Conservation (phyloP, 306 rosid genomes). For the Cicer chorassanicum region DNA sequence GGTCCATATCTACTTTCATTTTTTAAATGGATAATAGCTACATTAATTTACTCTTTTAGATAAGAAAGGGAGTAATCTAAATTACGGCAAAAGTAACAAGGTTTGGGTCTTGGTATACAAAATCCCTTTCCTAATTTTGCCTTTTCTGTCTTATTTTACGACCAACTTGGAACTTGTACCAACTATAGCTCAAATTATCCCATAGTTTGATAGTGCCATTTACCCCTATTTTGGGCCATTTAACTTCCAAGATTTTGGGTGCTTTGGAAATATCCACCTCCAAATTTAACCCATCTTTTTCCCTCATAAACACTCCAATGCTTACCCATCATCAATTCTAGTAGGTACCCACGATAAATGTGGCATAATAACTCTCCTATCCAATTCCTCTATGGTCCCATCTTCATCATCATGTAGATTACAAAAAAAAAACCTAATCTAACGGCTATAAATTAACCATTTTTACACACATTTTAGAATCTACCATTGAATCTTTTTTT, state of each 20-base stretch:
- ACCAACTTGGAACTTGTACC: slow-evolving; percentile 40
- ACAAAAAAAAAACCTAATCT: neutral
- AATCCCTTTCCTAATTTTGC: slow-evolving; percentile 41
- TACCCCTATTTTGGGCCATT: slow-evolving; percentile 42
- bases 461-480: neutral
- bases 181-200: slow-evolving; percentile 29
- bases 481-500: slow-evolving; percentile 6
- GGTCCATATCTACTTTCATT: slow-evolving; percentile 21
- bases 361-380: slow-evolving; percentile 50
- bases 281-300: slow-evolving; percentile 11
- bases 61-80: slow-evolving; percentile 31
- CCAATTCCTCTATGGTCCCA: slow-evolving; percentile 38
- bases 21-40: neutral
- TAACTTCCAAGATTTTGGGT: slow-evolving; percentile 48
- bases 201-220: neutral
- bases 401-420: slow-evolving; percentile 31
- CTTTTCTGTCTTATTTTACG: slow-evolving; percentile 35
- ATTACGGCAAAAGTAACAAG: slow-evolving; percentile 40
- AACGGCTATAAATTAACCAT: neutral
- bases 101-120: slow-evolving; percentile 36
- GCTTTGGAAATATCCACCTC: slow-evolving; percentile 46
- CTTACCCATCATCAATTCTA: slow-evolving; percentile 40
- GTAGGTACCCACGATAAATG: slow-evolving; percentile 52
- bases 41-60: neutral
- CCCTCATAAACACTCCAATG: slow-evolving; percentile 22